A percentile compares a stretch with the other conserved stretches of the same genome.
phyloP scores from a whole-genome alignment of 768 basidiomycete genomes.

The Mycena filopes region DNA sequence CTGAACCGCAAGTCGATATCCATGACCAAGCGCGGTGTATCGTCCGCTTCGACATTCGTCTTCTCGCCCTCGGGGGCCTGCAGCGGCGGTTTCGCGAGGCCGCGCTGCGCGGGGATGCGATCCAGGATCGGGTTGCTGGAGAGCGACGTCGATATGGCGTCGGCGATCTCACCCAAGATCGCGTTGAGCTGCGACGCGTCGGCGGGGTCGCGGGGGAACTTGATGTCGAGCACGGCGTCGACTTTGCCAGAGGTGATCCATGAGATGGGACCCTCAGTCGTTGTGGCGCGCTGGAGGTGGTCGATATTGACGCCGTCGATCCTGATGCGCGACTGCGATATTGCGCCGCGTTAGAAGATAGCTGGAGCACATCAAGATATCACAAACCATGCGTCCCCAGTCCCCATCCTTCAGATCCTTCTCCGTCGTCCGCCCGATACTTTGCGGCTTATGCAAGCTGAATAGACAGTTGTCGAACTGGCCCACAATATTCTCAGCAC shows the following conservation, averaged over 20 bases:
- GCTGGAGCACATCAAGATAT: neutral
- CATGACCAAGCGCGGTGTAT: conserved; percentile 69
- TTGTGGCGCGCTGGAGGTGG: conserved; percentile 88
- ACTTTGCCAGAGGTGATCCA: conserved; percentile 99
- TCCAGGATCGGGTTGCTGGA: conserved; percentile 47
- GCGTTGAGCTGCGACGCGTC: conserved; percentile 79
- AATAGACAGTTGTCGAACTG: conserved; percentile 98
- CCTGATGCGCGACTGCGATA: conserved; percentile 84
- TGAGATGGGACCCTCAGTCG: conserved; percentile 88
- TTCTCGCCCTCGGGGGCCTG: conserved; percentile 64
- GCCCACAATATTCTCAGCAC: conserved; percentile 95
- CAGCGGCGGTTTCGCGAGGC: conserved; percentile 87
- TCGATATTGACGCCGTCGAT: conserved; percentile 98
- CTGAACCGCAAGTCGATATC: conserved; percentile 96
- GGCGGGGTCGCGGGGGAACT: conserved; percentile 86
- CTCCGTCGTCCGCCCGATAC: conserved; percentile 90
- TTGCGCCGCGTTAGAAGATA: neutral
- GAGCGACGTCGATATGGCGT: conserved; percentile 82
- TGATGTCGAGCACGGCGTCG: conserved; percentile 97
- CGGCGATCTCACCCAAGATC: conserved; percentile 90
- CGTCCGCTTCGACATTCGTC: conserved; percentile 33
- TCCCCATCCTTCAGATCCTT: conserved; percentile 85
- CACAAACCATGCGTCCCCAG: conserved; percentile 88
- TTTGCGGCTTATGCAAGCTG: conserved; percentile 95
- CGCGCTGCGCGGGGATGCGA: conserved; percentile 86